Base-by-base conservation (phyloP, 148 eudicot species). In the Rhododendron williamsianum region DNA sequence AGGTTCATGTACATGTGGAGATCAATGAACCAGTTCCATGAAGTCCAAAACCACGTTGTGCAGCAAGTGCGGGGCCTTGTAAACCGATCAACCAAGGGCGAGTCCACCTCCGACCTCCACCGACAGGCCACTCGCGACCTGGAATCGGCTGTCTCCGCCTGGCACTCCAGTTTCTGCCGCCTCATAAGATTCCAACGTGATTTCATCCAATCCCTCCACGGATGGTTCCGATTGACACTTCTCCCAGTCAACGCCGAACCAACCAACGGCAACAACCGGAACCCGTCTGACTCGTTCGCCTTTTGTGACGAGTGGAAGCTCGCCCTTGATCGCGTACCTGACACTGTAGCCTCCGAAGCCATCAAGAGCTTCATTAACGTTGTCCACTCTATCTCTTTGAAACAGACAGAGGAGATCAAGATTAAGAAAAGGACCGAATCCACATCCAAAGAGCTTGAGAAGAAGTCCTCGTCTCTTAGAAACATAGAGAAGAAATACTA, bases 1-100 rank as follows among this genome's bases (percentile, higher is more conserved):
- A 96, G 99, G 88, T 93, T 96, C 88, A 96, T 95, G 99, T 94
- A 96, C 91, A 96, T 94, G 99, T 96, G 99, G 99, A 91, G 84
- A 91, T 91, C 96, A 43, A 96, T 95, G 97, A 95, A 95, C 86
- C 96, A 96, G 86, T 93, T 86, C 89, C 99, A 96, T 83, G 95
- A 95, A 89, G 91, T 96, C 86, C 99, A 96, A 88, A 91, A 90
- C 90, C 95, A 96, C 84, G 87, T 95, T n/a, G 99, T 96, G 35
- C 98, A 95, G 90, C 99, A 96, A 91, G 99, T 95, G 5, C 95
- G 99, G 12, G 97, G 98, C 82, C 94, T 96, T 15, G 89, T 96
- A 1, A 92, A 92, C 89, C 89, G 87, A 19, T 76, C 91, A 79
- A 81, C 83, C 49, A 94, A 92, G 84, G 94, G 93, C 5, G 93